These are phyloP conservation scores for Colletotrichum liaoningense DNA, from an alignment of 2,329 filamentous ascomycete genomes.

Conservation along the genomic window DNA sequence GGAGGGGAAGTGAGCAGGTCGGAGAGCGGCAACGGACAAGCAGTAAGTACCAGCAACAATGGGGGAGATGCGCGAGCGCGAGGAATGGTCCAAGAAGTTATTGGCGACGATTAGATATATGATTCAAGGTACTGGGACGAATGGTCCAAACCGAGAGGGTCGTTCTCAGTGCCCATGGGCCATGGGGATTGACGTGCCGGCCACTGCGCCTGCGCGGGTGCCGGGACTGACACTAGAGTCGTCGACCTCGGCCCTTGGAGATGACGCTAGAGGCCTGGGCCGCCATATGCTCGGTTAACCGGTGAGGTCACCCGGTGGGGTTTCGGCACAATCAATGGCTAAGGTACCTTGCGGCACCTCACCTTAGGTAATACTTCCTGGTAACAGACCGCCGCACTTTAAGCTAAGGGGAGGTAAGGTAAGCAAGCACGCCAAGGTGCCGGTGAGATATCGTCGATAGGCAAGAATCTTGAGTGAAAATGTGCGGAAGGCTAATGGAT, in stretches of 20 bases:
- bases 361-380: background rate
- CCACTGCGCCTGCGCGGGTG: background rate
- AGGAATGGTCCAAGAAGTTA: background rate
- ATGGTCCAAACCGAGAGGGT: constrained; percentile 1
- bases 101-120: background rate
- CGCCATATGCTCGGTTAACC: constrained; percentile 26
- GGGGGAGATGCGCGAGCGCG: background rate
- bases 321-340: constrained; percentile 1
- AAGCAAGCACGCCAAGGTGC: too few species aligned
- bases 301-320: constrained; percentile 20
- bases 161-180: background rate
- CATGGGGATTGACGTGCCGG: background rate
- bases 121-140: background rate
- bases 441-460: too few species aligned
- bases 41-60: background rate
- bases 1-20: background rate
- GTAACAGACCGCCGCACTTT: background rate
- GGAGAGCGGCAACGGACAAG: background rate
- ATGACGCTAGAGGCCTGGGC: background rate
- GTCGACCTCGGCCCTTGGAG: constrained; percentile 27
- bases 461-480: too few species aligned
- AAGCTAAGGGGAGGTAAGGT: too few species aligned
- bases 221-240: background rate
- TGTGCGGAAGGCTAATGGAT: background rate
- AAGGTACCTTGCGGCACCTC: too few species aligned